phyloP scores from a whole-genome alignment of 83 land plant genomes.

The Picea engelmannii region DNA sequence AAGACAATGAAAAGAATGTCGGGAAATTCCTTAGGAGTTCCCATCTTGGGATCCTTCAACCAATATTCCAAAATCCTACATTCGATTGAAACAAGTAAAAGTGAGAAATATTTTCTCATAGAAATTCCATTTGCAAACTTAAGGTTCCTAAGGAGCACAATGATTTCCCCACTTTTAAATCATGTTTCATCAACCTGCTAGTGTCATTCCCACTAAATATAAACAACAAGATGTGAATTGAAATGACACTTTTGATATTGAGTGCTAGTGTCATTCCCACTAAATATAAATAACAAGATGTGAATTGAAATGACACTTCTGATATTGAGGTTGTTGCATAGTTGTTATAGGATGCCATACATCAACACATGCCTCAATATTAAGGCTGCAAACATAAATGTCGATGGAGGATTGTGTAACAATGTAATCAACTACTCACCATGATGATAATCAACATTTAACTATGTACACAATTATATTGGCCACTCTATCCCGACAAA shows the following conservation, averaged over 20 bases:
- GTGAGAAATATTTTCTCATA: slow-evolving; percentile 33
- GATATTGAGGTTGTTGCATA: too few relatives aligned
- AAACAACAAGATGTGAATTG: slow-evolving; percentile 12
- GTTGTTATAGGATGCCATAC: too few relatives aligned
- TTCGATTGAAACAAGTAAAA: slow-evolving; percentile 24
- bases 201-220: slow-evolving; percentile 30
- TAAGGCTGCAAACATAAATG: too few relatives aligned
- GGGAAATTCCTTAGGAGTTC: slow-evolving; percentile 32
- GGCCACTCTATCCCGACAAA: too few relatives aligned
- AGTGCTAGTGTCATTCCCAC: slow-evolving; percentile 35
- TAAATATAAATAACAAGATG: slow-evolving; percentile 10
- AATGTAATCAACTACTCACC: too few relatives aligned
- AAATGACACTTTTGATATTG: background rate
- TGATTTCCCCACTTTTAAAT: slow-evolving; percentile 30
- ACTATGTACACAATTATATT: too few relatives aligned
- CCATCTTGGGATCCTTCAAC: slow-evolving; percentile 50
- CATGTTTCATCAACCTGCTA: slow-evolving; percentile 47
- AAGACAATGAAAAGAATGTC: slow-evolving; percentile 21
- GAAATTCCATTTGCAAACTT: background rate
- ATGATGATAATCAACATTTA: too few relatives aligned
- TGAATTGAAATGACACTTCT: slow-evolving; percentile 14
- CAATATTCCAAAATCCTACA: slow-evolving; percentile 46
- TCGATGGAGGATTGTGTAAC: too few relatives aligned
- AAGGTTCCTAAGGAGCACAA: slow-evolving; percentile 28
- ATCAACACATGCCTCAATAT: too few relatives aligned